A percentile compares a stretch with the other conserved stretches of the same genome.
These are phyloP conservation scores for Trichoderma asperellum DNA, from an alignment of 2,329 filamentous ascomycete species.

Conservation along the genomic window DNA sequence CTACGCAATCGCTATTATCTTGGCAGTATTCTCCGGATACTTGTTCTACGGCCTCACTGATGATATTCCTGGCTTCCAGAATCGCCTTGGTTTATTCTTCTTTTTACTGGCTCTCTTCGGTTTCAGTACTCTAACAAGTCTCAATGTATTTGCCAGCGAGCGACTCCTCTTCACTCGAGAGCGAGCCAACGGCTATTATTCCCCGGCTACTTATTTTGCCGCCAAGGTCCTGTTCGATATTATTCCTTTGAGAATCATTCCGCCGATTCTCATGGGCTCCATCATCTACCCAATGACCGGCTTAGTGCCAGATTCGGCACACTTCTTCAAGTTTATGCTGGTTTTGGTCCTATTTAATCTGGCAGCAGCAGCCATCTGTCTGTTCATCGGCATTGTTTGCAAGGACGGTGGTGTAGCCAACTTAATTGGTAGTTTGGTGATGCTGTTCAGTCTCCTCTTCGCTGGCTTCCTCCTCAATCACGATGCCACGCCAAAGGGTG, in stretches of 20 bases:
- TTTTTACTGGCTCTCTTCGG: slow-evolving; percentile 95
- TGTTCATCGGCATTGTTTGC: slow-evolving; percentile 96
- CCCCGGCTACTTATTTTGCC: slow-evolving; percentile 89
- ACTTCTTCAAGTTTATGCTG: slow-evolving; percentile 90
- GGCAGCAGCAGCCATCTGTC: slow-evolving; percentile 87
- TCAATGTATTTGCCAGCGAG: slow-evolving; percentile 92
- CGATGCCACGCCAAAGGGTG: slow-evolving; percentile 82
- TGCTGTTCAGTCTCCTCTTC: slow-evolving; percentile 96
- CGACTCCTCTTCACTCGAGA: slow-evolving; percentile 90
- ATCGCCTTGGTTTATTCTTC: slow-evolving; percentile 94
- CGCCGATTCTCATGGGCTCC: slow-evolving; percentile 90
- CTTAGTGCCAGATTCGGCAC: slow-evolving; percentile 75
- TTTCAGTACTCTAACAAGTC: slow-evolving; percentile 91
- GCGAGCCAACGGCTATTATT: slow-evolving; percentile 94
- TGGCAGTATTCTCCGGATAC: slow-evolving; percentile 92
- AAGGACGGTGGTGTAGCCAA: slow-evolving; percentile 90
- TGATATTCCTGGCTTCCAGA: slow-evolving; percentile 97
- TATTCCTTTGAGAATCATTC: slow-evolving; percentile 88
- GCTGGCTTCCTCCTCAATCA: slow-evolving; percentile 93
- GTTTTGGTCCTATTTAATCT: slow-evolving; percentile 96
- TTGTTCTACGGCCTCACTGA: slow-evolving; percentile 96
- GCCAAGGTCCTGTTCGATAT: slow-evolving; percentile 99
- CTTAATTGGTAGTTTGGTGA: slow-evolving; percentile 89
- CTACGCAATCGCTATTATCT: slow-evolving; percentile 93
- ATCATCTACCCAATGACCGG: slow-evolving; percentile 99